Evolutionary conservation across 208 protist species (phyloP), one percentile per base, ranked within the genome.

Genomic region (Crithidia brevicula): DNA sequence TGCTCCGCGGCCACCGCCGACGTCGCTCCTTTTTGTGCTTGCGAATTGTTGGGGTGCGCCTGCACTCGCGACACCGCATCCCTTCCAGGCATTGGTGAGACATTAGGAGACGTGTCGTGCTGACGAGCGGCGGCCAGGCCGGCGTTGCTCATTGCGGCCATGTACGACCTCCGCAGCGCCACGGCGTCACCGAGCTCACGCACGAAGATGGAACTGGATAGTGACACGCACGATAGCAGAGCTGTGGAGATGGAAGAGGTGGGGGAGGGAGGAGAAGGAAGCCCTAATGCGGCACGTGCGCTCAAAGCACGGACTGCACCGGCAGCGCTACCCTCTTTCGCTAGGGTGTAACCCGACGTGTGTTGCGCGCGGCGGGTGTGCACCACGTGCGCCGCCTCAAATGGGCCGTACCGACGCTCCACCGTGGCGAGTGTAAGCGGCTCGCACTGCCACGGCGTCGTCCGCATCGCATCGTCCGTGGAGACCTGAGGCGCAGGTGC

Each of bases 151-250:
- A 62, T 53, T 4, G 27, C 8, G 16, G 30, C 34, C 51, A 40
- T 43, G 28, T 61, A 45, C 8, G 43, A 59, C 25, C 43, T 9
- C 16, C 69, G 60, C 42, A 54, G 50, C 20, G 52, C 40, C 34
- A 47, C 59, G 23, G 43, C 33, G n/a, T 63, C 52, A 28, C 69
- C 70, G 25, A 75, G 22, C 34, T 75, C 70, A 25, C 46, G 70
- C 7, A 59, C 10, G 43, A 75, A 75, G 8, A 75, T 63, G 16
- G 70, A 59, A 43, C 61, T 69, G 11, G 70, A 52, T 10, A 75
- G 61, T 30, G 70, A 75, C 11, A 42, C 70, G n/a, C 11, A 38
- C 7, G 70, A 69, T n/a, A 75, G 61, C 1, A 31, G 36, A 2
- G 50, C 34, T 3, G 28, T 69, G 7, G 62, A 27, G 8, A 75